These are phyloP conservation scores for Daphne laureola DNA, from an alignment of 441 rosid genomes.

Conservation along the genomic window DNA sequence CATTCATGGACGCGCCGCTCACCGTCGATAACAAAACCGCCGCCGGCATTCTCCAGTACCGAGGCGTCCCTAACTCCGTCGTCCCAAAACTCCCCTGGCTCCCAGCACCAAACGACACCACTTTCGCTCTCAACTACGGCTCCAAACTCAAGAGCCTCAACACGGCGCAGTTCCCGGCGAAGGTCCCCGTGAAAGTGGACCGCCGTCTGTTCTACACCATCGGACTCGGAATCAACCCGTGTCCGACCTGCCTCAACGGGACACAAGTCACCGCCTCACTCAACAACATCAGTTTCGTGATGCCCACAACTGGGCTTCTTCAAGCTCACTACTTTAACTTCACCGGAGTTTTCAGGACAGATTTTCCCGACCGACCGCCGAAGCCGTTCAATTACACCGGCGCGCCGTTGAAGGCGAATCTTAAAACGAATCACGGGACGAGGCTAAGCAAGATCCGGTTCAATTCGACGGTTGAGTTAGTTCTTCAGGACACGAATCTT, in stretches of 20 bases:
- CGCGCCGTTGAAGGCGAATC: slow-evolving; percentile 49
- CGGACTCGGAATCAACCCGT: slow-evolving; percentile 35
- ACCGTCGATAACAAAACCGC: slow-evolving; percentile 51
- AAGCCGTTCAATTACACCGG: slow-evolving; percentile 51
- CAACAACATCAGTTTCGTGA: slow-evolving; percentile 48
- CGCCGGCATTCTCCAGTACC: slow-evolving; percentile 45
- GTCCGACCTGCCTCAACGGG: slow-evolving; percentile 47
- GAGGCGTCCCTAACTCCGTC: slow-evolving; percentile 44
- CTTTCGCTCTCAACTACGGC: slow-evolving; percentile 30
- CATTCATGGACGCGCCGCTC: slow-evolving; percentile 46
- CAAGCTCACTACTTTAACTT: slow-evolving; percentile 48
- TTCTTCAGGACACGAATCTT: slow-evolving; percentile 56
- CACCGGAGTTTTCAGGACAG: slow-evolving; percentile 34
- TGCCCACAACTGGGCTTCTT: slow-evolving; percentile 44
- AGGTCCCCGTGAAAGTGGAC: slow-evolving; percentile 42
- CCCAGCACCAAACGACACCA: slow-evolving; percentile 44
- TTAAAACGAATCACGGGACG: slow-evolving; percentile 38
- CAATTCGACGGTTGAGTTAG: slow-evolving; percentile 45
- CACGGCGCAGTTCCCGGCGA: slow-evolving; percentile 42
- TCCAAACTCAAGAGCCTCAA: slow-evolving; percentile 40
- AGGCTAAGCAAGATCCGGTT: slow-evolving; percentile 42
- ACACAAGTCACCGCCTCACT: slow-evolving; percentile 45
- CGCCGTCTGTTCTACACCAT: slow-evolving; percentile 44
- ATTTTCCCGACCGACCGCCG: slow-evolving; percentile 48
- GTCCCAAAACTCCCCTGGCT: slow-evolving; percentile 32